Base-by-base conservation (phyloP, 2,329 filamentous ascomycete genomes). In the Aspergillus candidus region DNA sequence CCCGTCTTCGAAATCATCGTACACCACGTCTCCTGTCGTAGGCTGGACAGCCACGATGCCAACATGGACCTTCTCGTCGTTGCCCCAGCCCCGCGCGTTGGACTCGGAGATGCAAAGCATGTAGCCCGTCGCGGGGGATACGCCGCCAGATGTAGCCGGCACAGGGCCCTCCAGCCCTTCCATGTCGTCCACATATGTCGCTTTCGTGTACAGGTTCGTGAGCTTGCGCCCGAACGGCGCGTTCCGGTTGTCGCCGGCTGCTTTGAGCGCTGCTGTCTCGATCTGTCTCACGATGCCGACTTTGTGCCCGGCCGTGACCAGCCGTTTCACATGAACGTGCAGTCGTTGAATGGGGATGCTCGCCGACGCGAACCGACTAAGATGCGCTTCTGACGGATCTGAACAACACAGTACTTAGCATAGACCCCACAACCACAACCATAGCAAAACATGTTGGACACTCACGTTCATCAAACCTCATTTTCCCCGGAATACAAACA, bases 201-300 rank as follows among this genome's bases (percentile, higher is more conserved):
- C 93, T 66, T 97, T 98, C 7, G 93, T 98, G 68, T 98, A 98
- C 6, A 98, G 76, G 60, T 94, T 96, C 12, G 93, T 97, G 57
- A 98, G 80, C 58, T 94, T 93, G 31, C 93, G 82, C 32, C 88
- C 80, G 57, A 98, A 98, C 0, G 93, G 90, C 0, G 89, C 80
- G 60, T 95, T 96, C 46, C 88, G 82, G 66, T 97, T 98, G 62
- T 95, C 89, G 35, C 93, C 91, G 1, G 82, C 93, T 51, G 94
- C 94, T 65, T 98, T 98, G 48, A 98, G 72, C 0, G 93, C 93
- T 2, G 93, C 93, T 0, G 93, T 98, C 67, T 98, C 93, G 22
- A 95, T 75, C 67, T 98, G 93, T 22, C 91, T 79, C 8, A 98
- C 91, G 3, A 98, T 86, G 13, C 93, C 93, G 31, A 98, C 91